Percentiles rank a stretch among this genome's conserved stretches.
Conservation (phyloP, 768 basidiomycete genomes). For the Boletus tylopilopsis region DNA sequence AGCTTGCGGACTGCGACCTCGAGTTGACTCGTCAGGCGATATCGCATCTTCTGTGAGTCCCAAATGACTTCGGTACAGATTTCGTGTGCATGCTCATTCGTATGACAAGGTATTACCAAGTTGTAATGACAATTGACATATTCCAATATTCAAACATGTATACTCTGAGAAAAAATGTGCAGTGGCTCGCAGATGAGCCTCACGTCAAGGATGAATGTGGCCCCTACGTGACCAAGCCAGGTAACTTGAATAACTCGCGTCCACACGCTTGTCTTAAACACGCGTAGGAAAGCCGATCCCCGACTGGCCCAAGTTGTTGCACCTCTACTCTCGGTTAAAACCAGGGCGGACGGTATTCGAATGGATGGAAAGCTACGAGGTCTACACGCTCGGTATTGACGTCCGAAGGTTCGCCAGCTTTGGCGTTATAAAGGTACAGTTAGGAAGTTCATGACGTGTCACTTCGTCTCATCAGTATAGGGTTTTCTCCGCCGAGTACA, state of each 20-base stretch:
- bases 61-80: neutral
- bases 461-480: conserved; percentile 31
- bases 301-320: conserved; percentile 84
- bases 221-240: conserved; percentile 80
- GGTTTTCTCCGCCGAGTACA: conserved; percentile 92
- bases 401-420: conserved; percentile 94
- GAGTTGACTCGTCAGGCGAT: conserved; percentile 81
- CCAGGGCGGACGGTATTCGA: conserved; percentile 79
- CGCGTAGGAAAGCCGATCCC: conserved; percentile 53
- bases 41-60: conserved; percentile 81
- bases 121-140: conserved; percentile 94
- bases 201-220: conserved; percentile 91
- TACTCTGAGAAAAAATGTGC: conserved; percentile 79
- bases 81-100: conserved; percentile 2
- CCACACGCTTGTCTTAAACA: conserved; percentile 1
- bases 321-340: conserved; percentile 82
- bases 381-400: conserved; percentile 76
- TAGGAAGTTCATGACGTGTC: neutral
- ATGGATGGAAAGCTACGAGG: conserved; percentile 80
- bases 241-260: conserved; percentile 31
- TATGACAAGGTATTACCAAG: conserved; percentile 82
- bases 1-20: conserved; percentile 86
- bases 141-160: conserved; percentile 99
- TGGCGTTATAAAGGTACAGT: conserved; percentile 87
- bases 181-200: conserved; percentile 80